Conservation (phyloP, 75 land plant genomes). For the Cryptomeria japonica region DNA sequence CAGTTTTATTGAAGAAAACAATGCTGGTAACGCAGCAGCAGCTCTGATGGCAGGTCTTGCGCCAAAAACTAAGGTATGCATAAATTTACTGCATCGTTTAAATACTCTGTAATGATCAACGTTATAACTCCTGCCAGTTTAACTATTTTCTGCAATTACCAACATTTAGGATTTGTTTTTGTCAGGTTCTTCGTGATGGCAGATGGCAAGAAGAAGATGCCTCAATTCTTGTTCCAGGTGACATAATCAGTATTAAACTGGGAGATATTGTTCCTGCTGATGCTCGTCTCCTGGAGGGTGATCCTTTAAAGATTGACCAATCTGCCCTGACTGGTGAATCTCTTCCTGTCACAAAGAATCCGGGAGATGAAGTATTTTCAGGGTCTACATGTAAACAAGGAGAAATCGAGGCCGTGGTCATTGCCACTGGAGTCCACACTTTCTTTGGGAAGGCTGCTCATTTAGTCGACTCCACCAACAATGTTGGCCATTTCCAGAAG, state of each 20-base stretch:
- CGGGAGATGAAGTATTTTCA: conserved; percentile 80
- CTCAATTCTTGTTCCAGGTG: conserved; percentile 82
- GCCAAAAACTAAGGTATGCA: conserved; percentile 72
- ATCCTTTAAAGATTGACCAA: conserved; percentile 80
- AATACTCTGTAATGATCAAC: background rate
- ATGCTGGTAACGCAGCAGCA: conserved; percentile 84
- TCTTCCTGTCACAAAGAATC: conserved; percentile 75
- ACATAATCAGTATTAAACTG: conserved; percentile 71
- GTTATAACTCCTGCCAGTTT: too few relatives aligned
- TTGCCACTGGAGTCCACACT: conserved; percentile 90
- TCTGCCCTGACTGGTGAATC: conserved; percentile 80
- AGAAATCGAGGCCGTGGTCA: conserved; percentile 84
- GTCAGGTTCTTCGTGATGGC: conserved; percentile 79
- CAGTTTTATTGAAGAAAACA: conserved; percentile 84
- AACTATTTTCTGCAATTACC: background rate
- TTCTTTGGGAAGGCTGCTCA: conserved; percentile 98
- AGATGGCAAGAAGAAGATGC: conserved; percentile 83
- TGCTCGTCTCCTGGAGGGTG: conserved; percentile 86
- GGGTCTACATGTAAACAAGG: conserved; percentile 96
- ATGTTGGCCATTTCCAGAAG: conserved; percentile 95
- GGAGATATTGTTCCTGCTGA: conserved; percentile 89
- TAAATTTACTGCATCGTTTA: conserved; percentile 3
- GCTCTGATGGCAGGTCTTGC: conserved; percentile 90
- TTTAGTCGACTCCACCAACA: conserved; percentile 85
- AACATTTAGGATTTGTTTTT: background rate